A percentile compares a stretch with the other conserved stretches of the same genome.
These are phyloP conservation scores for Agarophyton chilense DNA, from an alignment of 23 red algal genomes.

Conservation along the genomic window DNA sequence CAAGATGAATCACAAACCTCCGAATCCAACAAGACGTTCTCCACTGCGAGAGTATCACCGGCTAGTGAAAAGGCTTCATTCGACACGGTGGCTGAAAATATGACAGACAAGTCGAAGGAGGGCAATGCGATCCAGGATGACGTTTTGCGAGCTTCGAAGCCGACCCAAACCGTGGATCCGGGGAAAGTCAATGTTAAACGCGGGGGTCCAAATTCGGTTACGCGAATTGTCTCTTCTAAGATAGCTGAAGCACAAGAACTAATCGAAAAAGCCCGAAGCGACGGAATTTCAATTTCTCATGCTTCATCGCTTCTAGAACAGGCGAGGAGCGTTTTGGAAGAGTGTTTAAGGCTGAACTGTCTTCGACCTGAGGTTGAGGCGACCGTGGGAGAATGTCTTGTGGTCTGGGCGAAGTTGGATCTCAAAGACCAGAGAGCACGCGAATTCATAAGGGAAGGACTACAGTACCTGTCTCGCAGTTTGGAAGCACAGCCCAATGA, in stretches of 20 bases:
- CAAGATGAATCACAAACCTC: no score
- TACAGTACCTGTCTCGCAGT: conserved; percentile 11
- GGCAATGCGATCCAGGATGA: background rate
- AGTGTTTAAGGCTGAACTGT: conserved; percentile 15
- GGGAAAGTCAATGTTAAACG: background rate
- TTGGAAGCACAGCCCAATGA: conserved; percentile 11
- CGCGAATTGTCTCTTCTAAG: background rate
- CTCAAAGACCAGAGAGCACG: conserved; percentile 34
- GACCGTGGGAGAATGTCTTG: conserved; percentile 23
- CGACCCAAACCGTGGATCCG: background rate
- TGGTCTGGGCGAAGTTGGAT: conserved; percentile 59
- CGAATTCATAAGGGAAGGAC: background rate
- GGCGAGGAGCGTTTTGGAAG: conserved; percentile 49
- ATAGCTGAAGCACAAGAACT: conserved; percentile 25
- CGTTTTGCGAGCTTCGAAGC: background rate
- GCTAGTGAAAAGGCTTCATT: background rate
- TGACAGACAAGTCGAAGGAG: background rate
- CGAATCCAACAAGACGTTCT: background rate
- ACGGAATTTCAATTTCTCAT: conserved; percentile 38
- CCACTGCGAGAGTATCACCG: no score
- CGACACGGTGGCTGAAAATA: background rate
- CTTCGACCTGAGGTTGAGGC: background rate
- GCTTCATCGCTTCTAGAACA: background rate
- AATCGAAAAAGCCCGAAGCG: conserved; percentile 29
- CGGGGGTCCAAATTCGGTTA: background rate